Percentiles rank a stretch among this genome's conserved stretches.
These are phyloP conservation scores for Adansonia gregorii DNA, from an alignment of 441 rosid species.

Conservation along the genomic window DNA sequence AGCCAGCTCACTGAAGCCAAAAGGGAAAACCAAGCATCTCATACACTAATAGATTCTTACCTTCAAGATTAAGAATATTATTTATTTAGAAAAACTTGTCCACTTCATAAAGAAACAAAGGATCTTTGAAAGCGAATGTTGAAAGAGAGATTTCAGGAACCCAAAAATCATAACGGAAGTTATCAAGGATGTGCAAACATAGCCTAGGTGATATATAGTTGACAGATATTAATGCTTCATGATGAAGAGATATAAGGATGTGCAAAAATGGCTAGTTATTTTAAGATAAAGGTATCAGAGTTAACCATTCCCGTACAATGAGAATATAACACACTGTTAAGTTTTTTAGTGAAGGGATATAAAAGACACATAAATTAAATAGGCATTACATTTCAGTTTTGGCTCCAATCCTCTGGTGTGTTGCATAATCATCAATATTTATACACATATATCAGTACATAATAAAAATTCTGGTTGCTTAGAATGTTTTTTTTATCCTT, in stretches of 20 bases:
- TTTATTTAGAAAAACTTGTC: slow-evolving; percentile 2
- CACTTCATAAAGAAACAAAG: neutral
- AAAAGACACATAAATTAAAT: slow-evolving; percentile 17
- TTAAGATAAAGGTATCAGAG: neutral
- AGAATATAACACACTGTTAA: neutral
- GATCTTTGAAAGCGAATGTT: neutral
- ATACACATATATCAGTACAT: neutral
- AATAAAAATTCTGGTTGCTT: neutral
- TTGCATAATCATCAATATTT: neutral
- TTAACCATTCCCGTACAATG: neutral
- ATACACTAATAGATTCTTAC: neutral
- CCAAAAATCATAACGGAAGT: neutral
- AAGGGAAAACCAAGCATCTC: neutral
- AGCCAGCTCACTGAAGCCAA: neutral
- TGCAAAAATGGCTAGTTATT: neutral
- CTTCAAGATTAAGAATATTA: slow-evolving; percentile 6
- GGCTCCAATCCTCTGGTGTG: neutral
- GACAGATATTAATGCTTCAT: slow-evolving; percentile 2
- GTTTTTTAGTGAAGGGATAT: neutral
- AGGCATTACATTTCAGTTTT: neutral
- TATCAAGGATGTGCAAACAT: slow-evolving; percentile 14
- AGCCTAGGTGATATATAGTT: neutral
- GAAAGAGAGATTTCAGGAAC: neutral
- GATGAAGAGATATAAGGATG: neutral
- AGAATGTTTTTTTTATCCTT: neutral